Conservation (phyloP, 2,329 filamentous ascomycete genomes). For the Fusarium napiforme region DNA sequence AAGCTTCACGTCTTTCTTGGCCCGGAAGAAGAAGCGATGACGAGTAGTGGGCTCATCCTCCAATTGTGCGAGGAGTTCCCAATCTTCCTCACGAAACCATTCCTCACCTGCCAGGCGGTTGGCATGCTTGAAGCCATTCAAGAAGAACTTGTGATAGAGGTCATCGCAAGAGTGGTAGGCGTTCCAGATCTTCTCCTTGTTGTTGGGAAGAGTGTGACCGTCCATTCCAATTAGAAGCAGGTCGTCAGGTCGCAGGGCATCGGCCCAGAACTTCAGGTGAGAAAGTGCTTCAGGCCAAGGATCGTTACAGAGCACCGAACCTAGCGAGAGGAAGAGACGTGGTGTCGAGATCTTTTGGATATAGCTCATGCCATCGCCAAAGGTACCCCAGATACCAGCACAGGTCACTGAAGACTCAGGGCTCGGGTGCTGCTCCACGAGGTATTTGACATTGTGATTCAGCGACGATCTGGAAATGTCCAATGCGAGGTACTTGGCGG, state of each 20-base stretch:
- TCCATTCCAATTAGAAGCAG: slow-evolving; percentile 56
- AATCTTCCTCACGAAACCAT: slow-evolving; percentile 52
- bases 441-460: slow-evolving; percentile 48
- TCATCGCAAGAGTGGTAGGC: slow-evolving; percentile 53
- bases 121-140: slow-evolving; percentile 53
- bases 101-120: slow-evolving; percentile 50
- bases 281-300: slow-evolving; percentile 50
- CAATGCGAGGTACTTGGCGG: slow-evolving; percentile 52
- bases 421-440: slow-evolving; percentile 45
- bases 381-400: slow-evolving; percentile 55
- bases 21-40: slow-evolving; percentile 54
- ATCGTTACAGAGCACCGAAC: slow-evolving; percentile 57
- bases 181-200: slow-evolving; percentile 53
- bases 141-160: slow-evolving; percentile 52
- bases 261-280: slow-evolving; percentile 52
- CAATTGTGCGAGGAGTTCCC: slow-evolving; percentile 52
- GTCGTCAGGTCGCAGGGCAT: slow-evolving; percentile 49
- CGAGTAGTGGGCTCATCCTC: slow-evolving; percentile 52
- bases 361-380: slow-evolving; percentile 50
- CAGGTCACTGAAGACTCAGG: slow-evolving; percentile 47
- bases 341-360: slow-evolving; percentile 46
- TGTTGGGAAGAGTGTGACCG: slow-evolving; percentile 48
- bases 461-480: slow-evolving; percentile 54
- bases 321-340: slow-evolving; percentile 54
- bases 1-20: slow-evolving; percentile 49